These are phyloP conservation scores for Penicillium sp. DNA, from an alignment of 2,329 filamentous ascomycete genomes.

Conservation along the genomic window DNA sequence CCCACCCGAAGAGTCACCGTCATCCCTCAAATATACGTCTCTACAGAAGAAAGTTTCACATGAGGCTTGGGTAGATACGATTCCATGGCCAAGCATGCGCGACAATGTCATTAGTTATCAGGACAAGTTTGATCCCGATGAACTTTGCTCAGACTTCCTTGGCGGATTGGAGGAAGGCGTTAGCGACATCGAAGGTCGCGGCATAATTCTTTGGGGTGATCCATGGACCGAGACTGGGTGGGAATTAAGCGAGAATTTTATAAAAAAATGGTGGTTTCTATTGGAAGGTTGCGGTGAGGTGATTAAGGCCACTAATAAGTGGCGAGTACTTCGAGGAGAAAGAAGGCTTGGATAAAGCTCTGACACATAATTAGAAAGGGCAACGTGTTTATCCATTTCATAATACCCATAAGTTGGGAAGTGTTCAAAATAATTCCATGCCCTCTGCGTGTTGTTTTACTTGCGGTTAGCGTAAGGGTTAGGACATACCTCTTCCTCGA, in stretches of 20 bases:
- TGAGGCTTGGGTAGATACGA: conserved; percentile 11
- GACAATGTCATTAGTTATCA: conserved; percentile 14
- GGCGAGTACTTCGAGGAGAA: conserved; percentile 24
- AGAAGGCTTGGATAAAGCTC: neutral
- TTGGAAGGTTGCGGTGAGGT: conserved; percentile 23
- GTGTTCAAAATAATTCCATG: neutral
- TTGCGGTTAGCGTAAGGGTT: neutral
- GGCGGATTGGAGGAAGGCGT: conserved; percentile 9
- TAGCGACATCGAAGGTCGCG: conserved; percentile 4
- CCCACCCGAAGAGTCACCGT: neutral
- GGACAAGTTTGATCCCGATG: conserved; percentile 14
- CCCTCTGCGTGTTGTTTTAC: neutral
- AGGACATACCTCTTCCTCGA: neutral
- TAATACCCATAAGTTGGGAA: too few relatives aligned
- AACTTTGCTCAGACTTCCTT: conserved; percentile 17
- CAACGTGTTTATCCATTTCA: too few relatives aligned
- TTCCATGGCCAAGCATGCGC: conserved; percentile 3
- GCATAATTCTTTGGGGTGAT: conserved; percentile 26
- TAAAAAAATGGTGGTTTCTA: conserved; percentile 26
- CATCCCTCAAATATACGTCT: conserved; percentile 4
- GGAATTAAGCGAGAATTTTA: conserved; percentile 25
- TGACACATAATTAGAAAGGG: neutral
- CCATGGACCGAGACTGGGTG: conserved; percentile 26
- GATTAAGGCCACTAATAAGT: conserved; percentile 24
- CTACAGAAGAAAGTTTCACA: conserved; percentile 7